Conservation (phyloP, 768 basidiomycete genomes). For the Pleurotus tuoliensis region DNA sequence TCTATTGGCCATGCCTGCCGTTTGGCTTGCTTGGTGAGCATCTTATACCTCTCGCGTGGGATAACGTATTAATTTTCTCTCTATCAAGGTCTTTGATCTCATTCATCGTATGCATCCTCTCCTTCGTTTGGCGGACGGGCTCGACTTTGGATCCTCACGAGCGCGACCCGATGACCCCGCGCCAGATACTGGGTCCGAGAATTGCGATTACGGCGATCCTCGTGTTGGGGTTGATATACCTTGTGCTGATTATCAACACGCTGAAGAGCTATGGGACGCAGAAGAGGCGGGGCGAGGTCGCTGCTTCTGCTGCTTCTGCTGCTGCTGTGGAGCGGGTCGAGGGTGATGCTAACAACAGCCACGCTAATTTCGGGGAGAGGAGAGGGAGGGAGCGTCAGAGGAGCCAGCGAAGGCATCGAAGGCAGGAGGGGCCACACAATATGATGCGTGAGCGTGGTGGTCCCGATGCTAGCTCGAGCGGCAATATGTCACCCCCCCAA, state of each 20-base stretch:
- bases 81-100: constrained; percentile 57
- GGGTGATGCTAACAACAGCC: neutral
- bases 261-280: constrained; percentile 54
- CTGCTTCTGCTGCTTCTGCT: constrained; percentile 1
- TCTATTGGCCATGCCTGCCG: constrained; percentile 55
- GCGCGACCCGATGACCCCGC: constrained; percentile 31
- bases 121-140: constrained; percentile 71
- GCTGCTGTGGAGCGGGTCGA: neutral
- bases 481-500: neutral
- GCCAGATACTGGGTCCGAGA: constrained; percentile 46
- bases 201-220: constrained; percentile 53
- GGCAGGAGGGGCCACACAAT: constrained; percentile 13
- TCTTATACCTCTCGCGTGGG: neutral
- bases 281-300: constrained; percentile 5
- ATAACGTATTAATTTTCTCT: neutral
- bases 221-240: constrained; percentile 56
- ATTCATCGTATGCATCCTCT: constrained; percentile 58
- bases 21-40: constrained; percentile 66
- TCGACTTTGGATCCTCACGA: constrained; percentile 26
- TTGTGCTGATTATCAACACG: constrained; percentile 57
- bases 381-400: constrained; percentile 25
- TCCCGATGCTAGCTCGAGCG: neutral
- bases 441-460: constrained; percentile 6
- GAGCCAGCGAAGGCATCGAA: constrained; percentile 6
- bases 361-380: constrained; percentile 16